Evolutionary conservation across 257 asterid species (phyloP).

Genomic region (Rubia yunnanensis): DNA sequence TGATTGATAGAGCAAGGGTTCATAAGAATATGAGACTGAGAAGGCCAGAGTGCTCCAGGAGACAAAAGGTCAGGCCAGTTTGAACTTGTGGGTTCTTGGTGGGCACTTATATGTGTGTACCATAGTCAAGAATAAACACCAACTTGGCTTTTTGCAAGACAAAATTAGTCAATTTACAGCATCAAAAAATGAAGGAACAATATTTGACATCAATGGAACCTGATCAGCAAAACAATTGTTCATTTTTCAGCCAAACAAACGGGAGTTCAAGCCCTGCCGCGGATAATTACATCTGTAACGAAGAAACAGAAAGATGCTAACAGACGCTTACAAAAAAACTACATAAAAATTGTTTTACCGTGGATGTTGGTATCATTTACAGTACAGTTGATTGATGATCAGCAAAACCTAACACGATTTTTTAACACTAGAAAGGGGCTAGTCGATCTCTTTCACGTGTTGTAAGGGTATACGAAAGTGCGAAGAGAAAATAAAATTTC

Average conservation of each 20-base stretch:
- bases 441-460: neutral
- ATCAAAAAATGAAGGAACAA: neutral
- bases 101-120: too few species aligned
- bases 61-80: neutral
- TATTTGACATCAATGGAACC: neutral
- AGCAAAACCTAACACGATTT: neutral
- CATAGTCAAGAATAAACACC: neutral
- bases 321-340: neutral
- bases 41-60: conserved; percentile 1
- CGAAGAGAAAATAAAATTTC: neutral
- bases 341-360: neutral
- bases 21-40: neutral
- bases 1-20: neutral
- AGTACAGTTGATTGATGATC: conserved; percentile 2
- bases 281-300: too few species aligned
- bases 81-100: too few species aligned
- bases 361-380: neutral
- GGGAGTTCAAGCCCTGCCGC: neutral
- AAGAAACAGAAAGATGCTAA: neutral
- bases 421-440: neutral
- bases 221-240: too few species aligned
- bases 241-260: too few species aligned
- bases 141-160: neutral
- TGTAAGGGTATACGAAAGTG: neutral
- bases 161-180: neutral